phyloP scores from a whole-genome alignment of 331 rosid species.

The Stylosanthes scabra region DNA sequence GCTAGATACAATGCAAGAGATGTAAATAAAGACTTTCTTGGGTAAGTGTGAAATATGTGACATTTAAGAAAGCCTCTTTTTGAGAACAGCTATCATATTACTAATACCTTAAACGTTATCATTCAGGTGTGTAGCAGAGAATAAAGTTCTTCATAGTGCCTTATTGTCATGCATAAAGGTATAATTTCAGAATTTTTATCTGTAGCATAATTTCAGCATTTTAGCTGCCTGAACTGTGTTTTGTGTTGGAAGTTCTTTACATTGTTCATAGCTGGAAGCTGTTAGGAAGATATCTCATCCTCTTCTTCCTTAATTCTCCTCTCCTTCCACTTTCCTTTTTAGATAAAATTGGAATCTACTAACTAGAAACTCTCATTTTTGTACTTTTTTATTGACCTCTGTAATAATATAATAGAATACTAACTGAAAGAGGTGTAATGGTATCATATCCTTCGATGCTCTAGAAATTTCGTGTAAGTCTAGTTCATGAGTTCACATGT shows the following conservation, averaged over 20 bases:
- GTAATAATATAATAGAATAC: neutral
- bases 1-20: constrained; percentile 87
- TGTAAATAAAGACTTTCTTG: constrained; percentile 78
- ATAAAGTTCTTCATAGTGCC: constrained; percentile 85
- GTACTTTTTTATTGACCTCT: neutral
- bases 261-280: neutral
- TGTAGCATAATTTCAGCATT: constrained; percentile 4
- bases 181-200: constrained; percentile 28
- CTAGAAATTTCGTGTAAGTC: neutral
- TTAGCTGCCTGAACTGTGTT: neutral
- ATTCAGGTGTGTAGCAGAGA: constrained; percentile 90
- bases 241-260: constrained; percentile 18
- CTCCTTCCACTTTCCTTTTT: neutral
- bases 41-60: constrained; percentile 58
- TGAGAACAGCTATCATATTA: constrained; percentile 30
- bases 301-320: neutral
- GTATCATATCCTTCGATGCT: constrained; percentile 10
- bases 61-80: constrained; percentile 21
- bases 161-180: constrained; percentile 84
- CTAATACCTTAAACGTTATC: constrained; percentile 42
- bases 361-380: constrained; percentile 5
- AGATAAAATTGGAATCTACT: constrained; percentile 10
- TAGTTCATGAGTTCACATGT: constrained; percentile 1
- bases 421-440: neutral
- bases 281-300: constrained; percentile 3